These are phyloP conservation scores for Hemisphaericaspora lyxosophila DNA, from an alignment of 1,139 yeast genomes.

Conservation along the genomic window DNA sequence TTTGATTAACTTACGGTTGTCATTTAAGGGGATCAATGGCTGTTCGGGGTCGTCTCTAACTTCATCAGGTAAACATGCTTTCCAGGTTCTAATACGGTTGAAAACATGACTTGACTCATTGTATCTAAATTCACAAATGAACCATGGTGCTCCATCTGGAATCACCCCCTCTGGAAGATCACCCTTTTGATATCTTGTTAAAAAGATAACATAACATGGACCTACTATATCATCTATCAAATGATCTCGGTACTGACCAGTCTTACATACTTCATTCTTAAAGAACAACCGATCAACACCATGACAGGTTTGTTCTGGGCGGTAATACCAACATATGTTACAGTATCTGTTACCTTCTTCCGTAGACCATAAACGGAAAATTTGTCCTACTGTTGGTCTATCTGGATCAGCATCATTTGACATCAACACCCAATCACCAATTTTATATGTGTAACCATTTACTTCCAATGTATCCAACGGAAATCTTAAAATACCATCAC, in stretches of 20 bases:
- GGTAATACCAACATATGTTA: conserved; percentile 95
- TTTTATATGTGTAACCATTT: conserved; percentile 70
- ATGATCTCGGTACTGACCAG: conserved; percentile 96
- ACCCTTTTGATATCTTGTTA: conserved; percentile 92
- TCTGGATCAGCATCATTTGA: conserved; percentile 83
- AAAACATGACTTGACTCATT: conserved; percentile 87
- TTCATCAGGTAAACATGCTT: conserved; percentile 96
- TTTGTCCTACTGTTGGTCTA: conserved; percentile 91
- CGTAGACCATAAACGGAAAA: conserved; percentile 87
- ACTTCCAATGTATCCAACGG: conserved; percentile 77
- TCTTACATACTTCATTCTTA: conserved; percentile 91
- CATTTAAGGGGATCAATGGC: conserved; percentile 55
- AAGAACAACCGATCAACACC: conserved; percentile 84
- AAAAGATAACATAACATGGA: conserved; percentile 91
- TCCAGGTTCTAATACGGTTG: conserved; percentile 96
- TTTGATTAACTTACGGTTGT: conserved; percentile 67
- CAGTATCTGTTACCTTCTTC: conserved; percentile 84
- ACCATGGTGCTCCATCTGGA: conserved; percentile 76
- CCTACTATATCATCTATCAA: conserved; percentile 84
- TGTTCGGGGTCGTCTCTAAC: conserved; percentile 85
- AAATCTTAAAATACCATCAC: conserved; percentile 57
- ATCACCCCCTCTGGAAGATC: conserved; percentile 72
- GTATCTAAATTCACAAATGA: conserved; percentile 92
- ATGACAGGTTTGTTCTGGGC: conserved; percentile 98
- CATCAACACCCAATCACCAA: conserved; percentile 94